Base-by-base conservation (phyloP, 2,329 filamentous ascomycete genomes). In the Pseudogymnoascus verrucosus region DNA sequence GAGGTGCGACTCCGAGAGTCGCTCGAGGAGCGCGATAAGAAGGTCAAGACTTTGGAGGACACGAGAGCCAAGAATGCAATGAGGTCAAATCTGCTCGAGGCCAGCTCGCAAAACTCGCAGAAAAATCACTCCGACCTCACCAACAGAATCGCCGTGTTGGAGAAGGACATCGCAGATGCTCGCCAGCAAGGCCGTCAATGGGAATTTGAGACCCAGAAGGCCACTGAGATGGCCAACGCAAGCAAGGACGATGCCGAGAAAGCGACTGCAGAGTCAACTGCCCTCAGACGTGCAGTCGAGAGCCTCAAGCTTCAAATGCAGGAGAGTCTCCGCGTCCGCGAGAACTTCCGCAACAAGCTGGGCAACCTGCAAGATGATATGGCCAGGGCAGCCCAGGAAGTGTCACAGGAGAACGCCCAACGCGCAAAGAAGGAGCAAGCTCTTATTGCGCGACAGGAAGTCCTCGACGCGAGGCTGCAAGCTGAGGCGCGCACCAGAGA, bases 331-430 rank as follows among this genome's bases (percentile, higher is more conserved):
- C 86, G 89, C 67, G 84, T 96, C 65, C 88, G 92, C 64, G 91
- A 96, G 73, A 86, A 83, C 65, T 93, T 96, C 84, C 88, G 91
- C 68, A 80, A 81, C 73, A 96, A 95, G 76, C 89, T 97, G 71
- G 85, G 93, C 69, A 86, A 86, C 65, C 80, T 99, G 40, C 93
- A 98, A 75, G 85, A 91, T 67, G 91, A 97, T 69, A 93, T 98
- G 88, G 84, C 87, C 34, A 81, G 81, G 63, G 90, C 91, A 60
- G 88, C 90, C 62, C 85, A 86, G 57, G 89, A 96, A 66, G 86
- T 97, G 66, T 87, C 89, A 21, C 86, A 90, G 70, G 93, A 98
- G 72, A 93, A 93, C 72, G 86, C 89, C 31, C 82, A 84, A 37
- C 93, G 89, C 77, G 85, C 86, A 70, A 89, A 89, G 76, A 89